These are phyloP conservation scores for Populus euphratica DNA, from an alignment of 345 rosid genomes.

Conservation along the genomic window DNA sequence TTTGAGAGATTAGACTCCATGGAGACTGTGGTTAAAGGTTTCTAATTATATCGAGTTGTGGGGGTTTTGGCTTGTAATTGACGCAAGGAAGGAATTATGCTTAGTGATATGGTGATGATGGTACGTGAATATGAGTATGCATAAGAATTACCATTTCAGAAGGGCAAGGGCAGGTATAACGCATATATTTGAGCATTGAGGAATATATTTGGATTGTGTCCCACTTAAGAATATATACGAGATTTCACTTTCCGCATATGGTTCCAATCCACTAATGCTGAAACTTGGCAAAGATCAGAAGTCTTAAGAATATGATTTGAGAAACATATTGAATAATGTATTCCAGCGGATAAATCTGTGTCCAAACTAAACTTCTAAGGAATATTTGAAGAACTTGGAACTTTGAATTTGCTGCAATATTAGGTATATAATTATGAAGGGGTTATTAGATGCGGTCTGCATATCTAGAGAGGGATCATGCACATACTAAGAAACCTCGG, in stretches of 20 bases:
- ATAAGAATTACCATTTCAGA: slow-evolving; percentile 23
- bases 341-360: neutral
- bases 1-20: neutral
- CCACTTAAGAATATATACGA: slow-evolving; percentile 37
- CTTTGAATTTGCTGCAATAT: neutral
- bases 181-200: slow-evolving; percentile 28
- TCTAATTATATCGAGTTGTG: neutral
- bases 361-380: neutral
- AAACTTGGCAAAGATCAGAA: neutral
- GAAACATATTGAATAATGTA: neutral
- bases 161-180: slow-evolving; percentile 24
- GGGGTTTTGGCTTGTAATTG: slow-evolving; percentile 29
- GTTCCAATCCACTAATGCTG: slow-evolving; percentile 10
- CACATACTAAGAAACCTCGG: slow-evolving; percentile 27
- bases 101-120: slow-evolving; percentile 33
- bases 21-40: neutral
- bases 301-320: neutral
- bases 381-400: neutral
- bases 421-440: neutral
- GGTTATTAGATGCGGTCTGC: slow-evolving; percentile 11
- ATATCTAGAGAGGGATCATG: slow-evolving; percentile 16
- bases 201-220: slow-evolving; percentile 10
- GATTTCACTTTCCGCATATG: slow-evolving; percentile 31
- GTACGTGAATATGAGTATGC: slow-evolving; percentile 32
- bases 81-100: slow-evolving; percentile 53